A percentile compares a stretch with the other conserved stretches of the same genome.
phyloP scores from a whole-genome alignment of 148 eudicot genomes.

The Simmondsia chinensis region DNA sequence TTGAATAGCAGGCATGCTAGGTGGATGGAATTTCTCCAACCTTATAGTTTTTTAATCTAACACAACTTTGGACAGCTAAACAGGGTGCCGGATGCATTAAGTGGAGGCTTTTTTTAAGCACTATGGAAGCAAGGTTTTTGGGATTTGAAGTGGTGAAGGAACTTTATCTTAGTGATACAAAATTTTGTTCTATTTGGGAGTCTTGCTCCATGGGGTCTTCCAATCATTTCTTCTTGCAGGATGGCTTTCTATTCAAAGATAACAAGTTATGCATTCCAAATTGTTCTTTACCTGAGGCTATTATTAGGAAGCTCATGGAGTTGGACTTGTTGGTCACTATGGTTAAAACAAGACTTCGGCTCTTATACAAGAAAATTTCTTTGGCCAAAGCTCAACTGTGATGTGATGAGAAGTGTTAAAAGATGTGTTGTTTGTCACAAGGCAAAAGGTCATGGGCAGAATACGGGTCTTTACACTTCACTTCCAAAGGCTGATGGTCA shows the following conservation, averaged over 20 bases:
- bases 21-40: conserved; percentile 6
- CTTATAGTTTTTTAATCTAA: neutral
- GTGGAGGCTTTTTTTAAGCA: neutral
- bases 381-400: neutral
- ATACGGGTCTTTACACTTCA: neutral
- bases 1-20: conserved; percentile 2
- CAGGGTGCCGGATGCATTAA: conserved; percentile 7
- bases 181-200: neutral
- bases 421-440: neutral
- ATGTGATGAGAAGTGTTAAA: neutral
- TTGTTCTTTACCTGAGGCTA: neutral
- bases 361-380: neutral
- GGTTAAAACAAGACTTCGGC: neutral
- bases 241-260: too few relatives aligned
- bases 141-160: neutral
- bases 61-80: conserved; percentile 1
- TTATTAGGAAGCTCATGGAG: neutral
- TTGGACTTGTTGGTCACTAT: neutral
- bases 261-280: too few relatives aligned
- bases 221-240: too few relatives aligned
- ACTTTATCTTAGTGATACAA: neutral
- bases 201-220: too few relatives aligned
- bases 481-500: neutral
- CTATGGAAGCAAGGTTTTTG: neutral
- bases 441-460: neutral